These are phyloP conservation scores for Alternaria viburni DNA, from an alignment of 2,329 filamentous ascomycete genomes.

Conservation along the genomic window DNA sequence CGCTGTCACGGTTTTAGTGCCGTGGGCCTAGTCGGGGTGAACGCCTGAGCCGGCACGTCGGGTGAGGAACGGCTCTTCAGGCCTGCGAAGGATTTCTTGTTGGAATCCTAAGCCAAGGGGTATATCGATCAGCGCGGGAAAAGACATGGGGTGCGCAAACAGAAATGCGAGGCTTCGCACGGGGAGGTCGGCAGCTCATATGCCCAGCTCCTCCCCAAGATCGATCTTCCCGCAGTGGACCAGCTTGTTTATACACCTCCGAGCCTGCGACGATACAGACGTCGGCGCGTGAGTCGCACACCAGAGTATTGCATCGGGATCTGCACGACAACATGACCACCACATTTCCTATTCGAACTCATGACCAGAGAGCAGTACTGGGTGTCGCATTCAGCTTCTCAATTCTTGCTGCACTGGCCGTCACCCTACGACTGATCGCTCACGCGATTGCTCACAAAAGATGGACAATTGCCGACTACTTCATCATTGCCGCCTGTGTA, in stretches of 20 bases:
- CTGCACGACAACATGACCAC: background rate
- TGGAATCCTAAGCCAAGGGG: background rate
- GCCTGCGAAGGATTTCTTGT: background rate
- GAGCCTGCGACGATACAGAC: background rate
- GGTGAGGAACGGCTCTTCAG: background rate
- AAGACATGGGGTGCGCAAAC: background rate
- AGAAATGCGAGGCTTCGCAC: background rate
- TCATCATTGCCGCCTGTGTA: conserved; percentile 1
- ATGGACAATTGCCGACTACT: background rate
- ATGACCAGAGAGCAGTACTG: background rate
- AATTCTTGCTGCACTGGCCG: background rate
- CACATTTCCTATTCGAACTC: background rate
- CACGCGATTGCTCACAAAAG: background rate
- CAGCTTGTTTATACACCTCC: background rate
- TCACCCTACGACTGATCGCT: background rate
- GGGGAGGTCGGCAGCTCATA: background rate
- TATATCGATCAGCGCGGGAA: background rate
- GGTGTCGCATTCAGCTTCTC: background rate
- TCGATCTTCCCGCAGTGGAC: background rate
- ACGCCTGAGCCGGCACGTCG: background rate
- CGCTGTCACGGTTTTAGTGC: background rate
- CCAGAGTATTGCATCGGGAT: background rate
- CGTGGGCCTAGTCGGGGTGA: background rate
- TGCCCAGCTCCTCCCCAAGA: background rate
- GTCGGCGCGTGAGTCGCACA: background rate